Evolutionary conservation across 805 yeast species (phyloP), one percentile per base, ranked within the genome.

Genomic region (Maudiozyma serrabonitensis): DNA sequence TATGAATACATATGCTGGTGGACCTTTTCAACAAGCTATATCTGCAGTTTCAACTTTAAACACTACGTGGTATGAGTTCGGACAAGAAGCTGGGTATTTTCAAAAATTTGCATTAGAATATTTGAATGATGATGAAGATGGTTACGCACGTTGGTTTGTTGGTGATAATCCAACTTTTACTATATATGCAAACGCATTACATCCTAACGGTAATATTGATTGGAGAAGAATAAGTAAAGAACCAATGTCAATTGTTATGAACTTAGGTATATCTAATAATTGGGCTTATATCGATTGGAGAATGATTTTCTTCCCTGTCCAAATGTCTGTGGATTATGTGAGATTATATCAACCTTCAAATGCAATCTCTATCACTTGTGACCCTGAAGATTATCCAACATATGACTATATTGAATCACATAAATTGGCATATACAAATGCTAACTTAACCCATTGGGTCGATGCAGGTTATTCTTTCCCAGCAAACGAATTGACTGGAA

Each of bases 201-300:
- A 87, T 50, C 96, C 96, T 37, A 86, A 86, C 65, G 98, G 99
- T 56, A 91, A 91, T 66, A 70, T 91, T 55, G 93, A 80, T 40
- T 80, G 84, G 84, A 80, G 98, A 67, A 69, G 78, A 55, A 77
- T 91, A 28, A 75, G 93, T 21, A 83, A 84, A 64, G 99, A 91
- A 63, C 98, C 98, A 55, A 89, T 91, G 97, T 76, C 95, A 2
- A 76, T 91, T 52, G 69, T 91, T 55, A 61, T 91, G 74, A 91
- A 91, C 66, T 69, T 91, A 69, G 99, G 96, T 74, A 71, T 91
- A 47, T 90, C 97, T 15, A 84, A 82, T 60, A 84, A 81, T 52
- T 91, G 98, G 98, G 87, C 93, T 7, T 87, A 86, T 66, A 91
- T 91, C 53, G 91, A 89, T 69, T 91, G 96, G 96, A 79, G 81